Base-by-base conservation (phyloP, 2,329 filamentous ascomycete species). In the Beauveria australis region DNA sequence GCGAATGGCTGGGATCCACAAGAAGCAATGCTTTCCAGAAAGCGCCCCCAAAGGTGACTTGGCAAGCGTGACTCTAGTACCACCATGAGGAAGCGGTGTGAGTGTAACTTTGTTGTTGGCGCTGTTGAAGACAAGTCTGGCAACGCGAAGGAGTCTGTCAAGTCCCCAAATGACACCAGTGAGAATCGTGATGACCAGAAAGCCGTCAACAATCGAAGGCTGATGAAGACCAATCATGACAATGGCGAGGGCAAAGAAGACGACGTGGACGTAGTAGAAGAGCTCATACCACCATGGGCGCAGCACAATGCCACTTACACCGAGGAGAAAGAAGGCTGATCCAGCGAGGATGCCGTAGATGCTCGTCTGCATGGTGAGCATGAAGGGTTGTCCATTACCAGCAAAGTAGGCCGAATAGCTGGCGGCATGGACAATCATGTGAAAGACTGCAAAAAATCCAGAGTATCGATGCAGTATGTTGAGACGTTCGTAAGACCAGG, bases 1-100 rank as follows among this genome's bases (percentile, higher is more conserved):
- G 10, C 84, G 79, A 53, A 88, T 77, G 5, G 73, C 73, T 0
- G 85, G 86, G 7, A 88, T 78, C 83, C 83, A 88, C 33, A 88
- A 70, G 66, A 86, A 87, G 65, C 82, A 83, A 67, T 89, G 85
- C 63, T 82, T 81, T 1, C 84, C 85, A 0, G 84, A 77, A 2
- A 72, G 69, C 1, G 79, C 78, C 2, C 72, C 70, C 0, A 75
- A 62, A 1, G 79, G 78, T 3, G 78, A 75, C 68, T 82, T 81
- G 54, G 75, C 71, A 37, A 86, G 71, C 0, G 78, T 74, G n/a
- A 86, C 76, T 43, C 81, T 79, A 19, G 81, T 84, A 53, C 77
- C 82, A 4, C 81, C 79, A 59, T 80, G 72, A 7, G 81, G 73
- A 3, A 86, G 76, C 5, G 83, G 79, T 26, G 77, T 75, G n/a